Base-by-base conservation (phyloP, 768 basidiomycete species). In the Kwoniella sp. region DNA sequence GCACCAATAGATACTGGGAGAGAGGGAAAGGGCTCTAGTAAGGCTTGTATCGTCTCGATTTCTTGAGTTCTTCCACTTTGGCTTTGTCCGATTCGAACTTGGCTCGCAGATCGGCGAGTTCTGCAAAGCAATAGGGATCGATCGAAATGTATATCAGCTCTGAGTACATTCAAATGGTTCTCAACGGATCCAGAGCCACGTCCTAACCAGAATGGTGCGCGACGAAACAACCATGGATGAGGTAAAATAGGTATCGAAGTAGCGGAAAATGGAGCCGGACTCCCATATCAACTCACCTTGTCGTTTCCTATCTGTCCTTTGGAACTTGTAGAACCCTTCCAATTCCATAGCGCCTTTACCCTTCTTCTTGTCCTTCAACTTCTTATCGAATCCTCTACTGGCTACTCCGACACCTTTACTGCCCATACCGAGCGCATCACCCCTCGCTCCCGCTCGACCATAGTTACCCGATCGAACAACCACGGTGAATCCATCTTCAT, bases 401-500 rank as follows among this genome's bases (percentile, higher is more conserved):
- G 86, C 86, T 8, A 88, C 85, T 1, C 82, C 84, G 19, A 87
- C 85, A 1, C 91, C 92, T 6, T 90, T 90, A 37, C 90, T 90
- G 5, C 92, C 81, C 25, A 65, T 52, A 1, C 83, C 83, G 6
- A 58, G 37, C 17, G 21, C 57, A 36, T 86, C 83, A 0, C 91
- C 92, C 15, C 92, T 91, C 27, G 92, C 92, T 4, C 92, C 82
- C 0, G 90, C 90, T 74, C 91, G 84, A 4, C 93, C 92, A 71
- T 93, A 93, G 22, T 89, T 88, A 13, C 93, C 93, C 4, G 92
- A 91, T 37, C 93, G 85, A n/a, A 88, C 90, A 36, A 97, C 93
- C 13, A 97, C 85, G 12, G 92, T 95, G 78, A 95, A 97, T 1
- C 93, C 93, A 65, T 97, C 93, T 64, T 90, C 92, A 77, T 97